Base-by-base conservation (phyloP, 441 rosid species). In the Breynia disticha region DNA sequence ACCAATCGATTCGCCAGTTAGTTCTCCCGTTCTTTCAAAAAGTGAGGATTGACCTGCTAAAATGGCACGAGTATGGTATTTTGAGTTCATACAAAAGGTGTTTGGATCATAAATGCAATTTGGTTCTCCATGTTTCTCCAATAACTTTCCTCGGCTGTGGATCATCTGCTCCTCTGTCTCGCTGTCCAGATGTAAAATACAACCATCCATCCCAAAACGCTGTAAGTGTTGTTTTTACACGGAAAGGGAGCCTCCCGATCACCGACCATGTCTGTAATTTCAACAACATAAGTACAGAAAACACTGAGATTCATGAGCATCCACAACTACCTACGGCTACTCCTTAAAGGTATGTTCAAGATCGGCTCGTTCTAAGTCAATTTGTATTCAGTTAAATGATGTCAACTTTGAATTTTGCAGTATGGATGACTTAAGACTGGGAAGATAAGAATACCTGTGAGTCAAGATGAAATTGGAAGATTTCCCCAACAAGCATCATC, bases 101-200 rank as follows among this genome's bases (percentile, higher is more conserved):
- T 9, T 28, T 3, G 35, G 8, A 28, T 28, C 8, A 28, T 9
- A 28, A 28, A 3, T 28, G 35, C 63, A 93, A 70, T 75, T 83
- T 80, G 39, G 99, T 83, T 78, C 99, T 86, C 95, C 96, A 89
- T 82, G 80, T 71, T 16, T 93, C 97, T 41, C 83, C 93, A 4
- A 80, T 56, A 11, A 93, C 97, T 75, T 93, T 93, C 70, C 50
- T 75, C 0, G 96, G 97, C 4, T 81, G 63, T 6, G 97, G 97
- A 77, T 93, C 78, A 47, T 67, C 76, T 5, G 86, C 87, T 47
- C 99, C 99, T 70, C 63, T 93, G 71, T 93, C 96, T 62, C 90
- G 80, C 70, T 93, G 97, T 45, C 99, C 99, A 0, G 97, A 93
- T 19, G 97, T 93, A 70, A 86, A 86, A 72, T 93, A 89, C 61